Conservation (phyloP, 2,329 filamentous ascomycete species). For the Biscogniauxia sp. region DNA sequence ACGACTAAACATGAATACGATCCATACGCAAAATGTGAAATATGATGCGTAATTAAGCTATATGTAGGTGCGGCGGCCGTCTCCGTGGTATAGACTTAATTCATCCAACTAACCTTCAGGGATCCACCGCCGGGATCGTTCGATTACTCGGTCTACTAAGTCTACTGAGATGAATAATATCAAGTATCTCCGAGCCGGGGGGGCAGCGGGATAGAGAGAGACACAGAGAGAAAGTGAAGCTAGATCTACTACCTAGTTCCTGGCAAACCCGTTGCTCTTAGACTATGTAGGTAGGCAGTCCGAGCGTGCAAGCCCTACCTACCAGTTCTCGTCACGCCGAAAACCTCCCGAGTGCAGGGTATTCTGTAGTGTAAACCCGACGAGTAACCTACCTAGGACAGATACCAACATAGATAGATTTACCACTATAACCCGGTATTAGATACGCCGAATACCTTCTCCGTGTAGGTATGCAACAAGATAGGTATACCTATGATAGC, state of each 20-base stretch:
- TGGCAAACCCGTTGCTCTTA: background rate
- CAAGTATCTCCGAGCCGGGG: conserved; percentile 1
- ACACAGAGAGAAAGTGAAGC: too few relatives aligned
- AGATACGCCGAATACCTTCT: background rate
- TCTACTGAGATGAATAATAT: conserved; percentile 10
- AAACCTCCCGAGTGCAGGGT: background rate
- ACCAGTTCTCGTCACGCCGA: background rate
- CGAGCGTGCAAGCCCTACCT: background rate
- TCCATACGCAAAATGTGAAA: background rate
- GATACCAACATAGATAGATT: background rate
- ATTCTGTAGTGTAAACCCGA: background rate
- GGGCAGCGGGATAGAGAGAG: background rate
- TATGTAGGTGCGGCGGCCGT: background rate
- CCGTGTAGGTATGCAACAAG: too few relatives aligned
- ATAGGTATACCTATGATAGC: background rate
- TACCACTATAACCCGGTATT: background rate
- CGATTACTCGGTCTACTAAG: conserved; percentile 6
- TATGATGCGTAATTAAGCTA: background rate
- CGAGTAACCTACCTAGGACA: background rate
- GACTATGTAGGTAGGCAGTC: background rate
- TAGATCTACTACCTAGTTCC: background rate
- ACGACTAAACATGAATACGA: background rate
- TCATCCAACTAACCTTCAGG: background rate
- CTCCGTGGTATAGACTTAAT: background rate
- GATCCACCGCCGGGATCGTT: conserved; percentile 11